phyloP scores from a whole-genome alignment of 345 rosid species.

The Boechera stricta region DNA sequence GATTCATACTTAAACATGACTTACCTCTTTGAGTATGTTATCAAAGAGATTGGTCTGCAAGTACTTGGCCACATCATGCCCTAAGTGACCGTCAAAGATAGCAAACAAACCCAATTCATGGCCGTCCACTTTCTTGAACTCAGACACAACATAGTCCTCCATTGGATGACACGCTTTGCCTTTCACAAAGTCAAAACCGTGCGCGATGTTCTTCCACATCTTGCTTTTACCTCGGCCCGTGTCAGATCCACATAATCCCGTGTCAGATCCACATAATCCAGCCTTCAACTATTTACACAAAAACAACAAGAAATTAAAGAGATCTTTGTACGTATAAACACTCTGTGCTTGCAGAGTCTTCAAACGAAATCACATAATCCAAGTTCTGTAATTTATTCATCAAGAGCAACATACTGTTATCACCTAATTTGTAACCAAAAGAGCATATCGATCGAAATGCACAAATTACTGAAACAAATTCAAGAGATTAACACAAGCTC shows the following conservation, averaged over 20 bases:
- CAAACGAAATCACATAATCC: not conserved
- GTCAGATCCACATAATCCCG: conserved; percentile 63
- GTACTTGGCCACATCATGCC: conserved; percentile 84
- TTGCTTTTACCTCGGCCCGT: conserved; percentile 81
- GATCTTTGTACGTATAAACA: not conserved
- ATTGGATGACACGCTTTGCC: conserved; percentile 85
- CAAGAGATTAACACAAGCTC: conserved; percentile 5
- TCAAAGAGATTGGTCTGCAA: conserved; percentile 74
- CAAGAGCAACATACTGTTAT: not conserved
- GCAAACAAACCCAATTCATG: conserved; percentile 84
- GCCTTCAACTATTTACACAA: conserved; percentile 58
- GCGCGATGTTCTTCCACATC: conserved; percentile 58
- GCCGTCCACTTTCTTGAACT: conserved; percentile 58
- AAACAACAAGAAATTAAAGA: not conserved
- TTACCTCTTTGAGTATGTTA: conserved; percentile 81
- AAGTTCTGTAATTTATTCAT: not conserved
- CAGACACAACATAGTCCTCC: conserved; percentile 85
- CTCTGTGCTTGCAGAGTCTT: not conserved
- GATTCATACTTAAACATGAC: not conserved
- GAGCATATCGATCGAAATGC: not conserved
- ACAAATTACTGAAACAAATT: conserved; percentile 9
- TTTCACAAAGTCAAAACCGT: conserved; percentile 78
- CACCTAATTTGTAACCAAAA: not conserved
- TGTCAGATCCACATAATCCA: conserved; percentile 62
- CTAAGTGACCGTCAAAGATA: conserved; percentile 89